Base-by-base conservation (phyloP, 768 basidiomycete species). In the Russula sp. region DNA sequence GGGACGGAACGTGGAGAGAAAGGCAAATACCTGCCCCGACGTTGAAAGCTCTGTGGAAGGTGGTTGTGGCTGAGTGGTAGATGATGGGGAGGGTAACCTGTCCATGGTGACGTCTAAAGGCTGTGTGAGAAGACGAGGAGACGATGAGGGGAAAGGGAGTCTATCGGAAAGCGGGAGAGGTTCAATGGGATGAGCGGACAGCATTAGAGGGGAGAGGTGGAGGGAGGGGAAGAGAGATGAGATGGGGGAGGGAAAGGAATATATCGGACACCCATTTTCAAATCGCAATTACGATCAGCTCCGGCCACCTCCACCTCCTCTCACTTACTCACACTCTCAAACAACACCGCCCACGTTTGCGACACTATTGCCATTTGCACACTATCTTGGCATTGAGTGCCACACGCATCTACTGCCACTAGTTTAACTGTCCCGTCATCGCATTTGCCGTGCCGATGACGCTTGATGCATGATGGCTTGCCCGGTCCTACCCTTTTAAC, bases 71-170 rank as follows among this genome's bases (percentile, higher is more conserved):
- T 28, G 16, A 8, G 30, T 9, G 30, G 38, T 16, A 13, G 53
- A 55, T 30, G 55, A 52, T 38, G 54, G 40, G 22, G 66, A 40
- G 50, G 66, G 42, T 38, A 22, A 46, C 22, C 57, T 55, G 22
- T 64, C 63, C 52, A 67, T 52, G 57, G 72, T 40, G 65, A 51
- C 26, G 63, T 68, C 54, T 67, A 59, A 34, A 48, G 67, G 63
- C 28, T n/a, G 62, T 64, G 69, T 44, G 62, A 57, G 38, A 63
- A 46, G 67, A 71, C 34, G 67, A 62, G 64, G 34, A 75, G 64
- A 44, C 68, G 73, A 32, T 72, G 73, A 74, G 77, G 79, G 44
- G 77, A 78, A 65, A 63, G 73, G 16, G 77, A 71, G 44, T 76
- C 76, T 64, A 79, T 74, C 78, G 77, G 79, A 51, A 57, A 68